A percentile compares a stretch with the other conserved stretches of the same genome.
Conservation (phyloP, 208 protist genomes). For the Leishmania gerbilli region DNA sequence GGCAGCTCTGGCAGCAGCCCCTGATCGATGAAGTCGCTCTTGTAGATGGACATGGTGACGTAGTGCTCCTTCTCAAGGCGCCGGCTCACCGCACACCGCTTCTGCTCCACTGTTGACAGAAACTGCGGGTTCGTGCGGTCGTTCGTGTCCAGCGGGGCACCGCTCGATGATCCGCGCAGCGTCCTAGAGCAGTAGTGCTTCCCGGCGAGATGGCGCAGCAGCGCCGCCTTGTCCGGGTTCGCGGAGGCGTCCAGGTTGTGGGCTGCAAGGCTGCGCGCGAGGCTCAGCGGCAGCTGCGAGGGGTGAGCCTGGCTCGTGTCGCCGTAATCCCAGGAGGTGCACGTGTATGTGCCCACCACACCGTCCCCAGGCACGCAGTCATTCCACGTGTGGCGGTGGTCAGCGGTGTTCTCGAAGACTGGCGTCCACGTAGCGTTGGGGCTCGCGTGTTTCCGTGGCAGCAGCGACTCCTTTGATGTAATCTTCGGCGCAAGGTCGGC, state of each 20-base stretch:
- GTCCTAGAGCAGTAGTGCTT: conserved; percentile 4
- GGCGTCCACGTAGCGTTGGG: conserved; percentile 2
- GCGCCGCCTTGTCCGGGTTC: conserved; percentile 53
- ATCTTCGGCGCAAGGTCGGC: conserved; percentile 72
- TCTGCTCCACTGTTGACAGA: conserved; percentile 45
- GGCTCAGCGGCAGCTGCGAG: conserved; percentile 65
- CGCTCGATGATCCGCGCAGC: neutral
- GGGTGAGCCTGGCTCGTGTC: conserved; percentile 71
- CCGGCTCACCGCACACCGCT: conserved; percentile 48
- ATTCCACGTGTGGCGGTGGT: neutral
- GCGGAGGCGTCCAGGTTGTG: conserved; percentile 43
- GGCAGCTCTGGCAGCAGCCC: conserved; percentile 73
- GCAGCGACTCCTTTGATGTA: conserved; percentile 57
- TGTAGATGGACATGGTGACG: conserved; percentile 74
- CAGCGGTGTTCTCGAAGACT: neutral
- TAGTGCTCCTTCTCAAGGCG: conserved; percentile 74
- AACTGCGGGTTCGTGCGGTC: conserved; percentile 77
- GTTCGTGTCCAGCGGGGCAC: conserved; percentile 27
- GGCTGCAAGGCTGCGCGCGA: conserved; percentile 48
- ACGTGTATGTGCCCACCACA: conserved; percentile 42
- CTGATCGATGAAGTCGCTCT: conserved; percentile 70
- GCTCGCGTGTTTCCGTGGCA: conserved; percentile 23
- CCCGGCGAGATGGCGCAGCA: conserved; percentile 62
- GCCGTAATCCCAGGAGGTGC: conserved; percentile 77
- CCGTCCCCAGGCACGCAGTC: conserved; percentile 11